Evolutionary conservation across 805 yeast species (phyloP), one percentile per base, ranked within the genome.

Genomic region (Ogataea angusta): DNA sequence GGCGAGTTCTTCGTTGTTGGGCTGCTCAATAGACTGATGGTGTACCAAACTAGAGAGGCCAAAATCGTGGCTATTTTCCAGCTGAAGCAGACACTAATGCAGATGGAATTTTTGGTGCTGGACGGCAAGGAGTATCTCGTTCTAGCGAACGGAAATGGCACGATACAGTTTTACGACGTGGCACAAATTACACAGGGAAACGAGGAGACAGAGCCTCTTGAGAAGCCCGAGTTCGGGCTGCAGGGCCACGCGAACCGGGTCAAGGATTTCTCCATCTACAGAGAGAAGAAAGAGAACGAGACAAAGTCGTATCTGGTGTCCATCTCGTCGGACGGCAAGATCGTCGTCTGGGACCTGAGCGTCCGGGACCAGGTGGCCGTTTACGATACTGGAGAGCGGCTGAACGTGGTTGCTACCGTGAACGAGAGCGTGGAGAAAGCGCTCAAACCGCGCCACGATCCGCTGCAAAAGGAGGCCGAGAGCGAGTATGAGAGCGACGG

Each of bases 241-340:
- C 75, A 72, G 38, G 97, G 97, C 1, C 98, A 91, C 58, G 76
- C 93, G 7, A 79, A 76, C 48, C 78, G 99, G 60, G 83, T 91
- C 30, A 91, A 91, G 64, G 95, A 82, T 48, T 72, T 93, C 51
- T 67, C 79, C 14, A 68, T 80, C 34, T 74, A 72, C 53, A 54
- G 54, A 43, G 63, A 62, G 43, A 46, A 39, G 27, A 30, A 36
- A 5, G 64, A 68, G 26, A 68, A 72, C 10, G 70, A 67, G 14
- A 12, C 36, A 1, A 36, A 45, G 9, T 49, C 55, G 10, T 84
- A 73, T 56, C 62, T 93, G 55, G 74, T 86, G 0, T 83, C 95
- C 2, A 86, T 89, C 10, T 86, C 96, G 0, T 86, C 97, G 0
- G 98, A 91, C 62, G 98, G 98, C 18, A 85, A 78, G 54, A 82